phyloP scores from a whole-genome alignment of 148 eudicot species.

The Rhododendron vialii region DNA sequence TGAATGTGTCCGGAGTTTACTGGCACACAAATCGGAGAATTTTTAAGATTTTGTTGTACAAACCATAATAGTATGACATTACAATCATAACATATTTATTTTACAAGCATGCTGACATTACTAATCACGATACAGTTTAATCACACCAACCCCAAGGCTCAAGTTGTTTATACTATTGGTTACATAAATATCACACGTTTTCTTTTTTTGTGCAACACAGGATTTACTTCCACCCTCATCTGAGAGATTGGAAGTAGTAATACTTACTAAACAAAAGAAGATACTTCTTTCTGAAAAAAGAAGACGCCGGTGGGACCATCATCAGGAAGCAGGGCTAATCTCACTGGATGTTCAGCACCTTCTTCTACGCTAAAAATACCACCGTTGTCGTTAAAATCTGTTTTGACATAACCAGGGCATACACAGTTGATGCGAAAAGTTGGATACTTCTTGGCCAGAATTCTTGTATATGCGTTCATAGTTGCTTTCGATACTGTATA shows the following conservation, averaged over 20 bases:
- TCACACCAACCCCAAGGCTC: neutral
- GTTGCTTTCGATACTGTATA: conserved; percentile 25
- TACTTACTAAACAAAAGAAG: neutral
- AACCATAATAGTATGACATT: neutral
- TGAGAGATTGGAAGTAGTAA: neutral
- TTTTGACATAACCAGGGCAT: conserved; percentile 48
- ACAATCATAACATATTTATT: neutral
- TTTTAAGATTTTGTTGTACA: neutral
- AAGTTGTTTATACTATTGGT: neutral
- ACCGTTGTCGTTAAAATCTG: conserved; percentile 19
- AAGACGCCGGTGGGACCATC: conserved; percentile 30
- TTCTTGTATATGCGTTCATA: conserved; percentile 27
- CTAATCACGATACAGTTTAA: neutral
- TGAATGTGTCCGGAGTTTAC: neutral
- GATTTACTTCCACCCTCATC: neutral
- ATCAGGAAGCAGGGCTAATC: conserved; percentile 38
- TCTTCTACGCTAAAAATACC: conserved; percentile 32
- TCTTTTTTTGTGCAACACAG: neutral
- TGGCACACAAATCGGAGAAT: neutral
- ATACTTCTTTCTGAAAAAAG: conserved; percentile 2
- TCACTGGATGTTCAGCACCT: conserved; percentile 43
- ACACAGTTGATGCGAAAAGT: conserved; percentile 29
- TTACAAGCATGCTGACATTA: neutral
- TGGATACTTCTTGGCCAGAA: conserved; percentile 26
- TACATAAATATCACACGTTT: neutral